Evolutionary conservation across 306 rosid species (phyloP), one percentile per base, ranked within the genome.

Genomic region (Corylus heterophylla): DNA sequence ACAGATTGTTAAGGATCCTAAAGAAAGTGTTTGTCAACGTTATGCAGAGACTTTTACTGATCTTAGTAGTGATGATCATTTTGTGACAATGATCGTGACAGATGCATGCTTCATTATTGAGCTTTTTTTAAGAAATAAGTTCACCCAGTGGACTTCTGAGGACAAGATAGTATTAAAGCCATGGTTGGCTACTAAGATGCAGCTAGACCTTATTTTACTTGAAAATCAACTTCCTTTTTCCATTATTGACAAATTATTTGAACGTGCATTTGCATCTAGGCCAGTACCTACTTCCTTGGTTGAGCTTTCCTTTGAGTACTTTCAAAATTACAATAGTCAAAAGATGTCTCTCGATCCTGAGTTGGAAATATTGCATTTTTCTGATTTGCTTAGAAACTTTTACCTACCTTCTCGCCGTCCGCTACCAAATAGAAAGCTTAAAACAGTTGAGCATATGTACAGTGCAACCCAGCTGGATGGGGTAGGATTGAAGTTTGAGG

Each of bases 41-140:
- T 85, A 85, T 48, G 72, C 84, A 0, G 84, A 85, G 3, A 58
- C 71, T 12, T 17, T 82, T 10, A 31, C 22, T 22, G 25, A 22
- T 0, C 52, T 79, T 5, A 50, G 29, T 10, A 10, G 49, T 0
- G 39, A 86, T n/a, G 62, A 22, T 22, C 25, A 73, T 12, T 78
- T 86, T 42, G 75, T 86, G 8, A 47, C 76, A 29, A 12, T 82
- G 10, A 77, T 86, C 12, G 35, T 85, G 4, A 54, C 81, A 9
- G 89, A 79, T 61, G 80, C 80, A 0, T 14, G 49, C 81, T 85
- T 85, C n/a, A 62, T 85, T 44, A 2, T 81, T 54, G 88, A 78
- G 29, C 75, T 69, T 4, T 83, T 86, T 47, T 55, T 48, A 22
- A 79, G 75, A 20, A 0, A 0, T 16, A 35, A 0, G 45, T 14